A percentile compares a stretch with the other conserved stretches of the same genome.
These are phyloP conservation scores for Brettanomyces custersianus DNA, from an alignment of 805 yeast genomes.

Conservation along the genomic window DNA sequence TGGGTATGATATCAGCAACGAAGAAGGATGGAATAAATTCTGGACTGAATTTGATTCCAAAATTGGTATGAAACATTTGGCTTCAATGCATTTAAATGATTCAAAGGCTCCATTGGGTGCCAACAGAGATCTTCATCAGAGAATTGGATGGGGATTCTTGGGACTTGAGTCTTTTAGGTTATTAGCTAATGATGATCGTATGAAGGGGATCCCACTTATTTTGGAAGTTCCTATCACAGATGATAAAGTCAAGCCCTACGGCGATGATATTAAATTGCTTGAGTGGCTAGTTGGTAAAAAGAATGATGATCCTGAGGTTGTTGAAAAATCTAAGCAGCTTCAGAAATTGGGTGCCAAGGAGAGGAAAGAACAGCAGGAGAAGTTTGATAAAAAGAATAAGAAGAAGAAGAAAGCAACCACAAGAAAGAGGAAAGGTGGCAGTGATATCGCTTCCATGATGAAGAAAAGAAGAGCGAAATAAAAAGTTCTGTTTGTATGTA, in stretches of 20 bases:
- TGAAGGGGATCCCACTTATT: constrained; percentile 65
- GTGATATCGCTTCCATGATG: constrained; percentile 19
- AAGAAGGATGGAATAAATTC: constrained; percentile 49
- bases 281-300: constrained; percentile 68
- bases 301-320: constrained; percentile 45
- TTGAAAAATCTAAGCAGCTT: constrained; percentile 39
- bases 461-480: constrained; percentile 15
- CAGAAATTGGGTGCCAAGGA: constrained; percentile 56
- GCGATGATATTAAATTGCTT: constrained; percentile 72
- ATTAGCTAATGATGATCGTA: constrained; percentile 57
- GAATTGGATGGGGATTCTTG: constrained; percentile 79
- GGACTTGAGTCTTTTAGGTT: constrained; percentile 80
- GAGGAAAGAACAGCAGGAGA: constrained; percentile 58
- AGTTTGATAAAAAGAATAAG: constrained; percentile 47
- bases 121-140: constrained; percentile 85
- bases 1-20: constrained; percentile 77
- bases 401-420: constrained; percentile 12
- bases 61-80: constrained; percentile 66
- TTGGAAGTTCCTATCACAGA: constrained; percentile 72
- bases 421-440: constrained; percentile 11
- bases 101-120: constrained; percentile 91
- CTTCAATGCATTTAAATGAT: constrained; percentile 85
- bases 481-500: constrained; percentile 4
- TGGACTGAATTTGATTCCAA: constrained; percentile 69
- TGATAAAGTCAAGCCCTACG: constrained; percentile 54